A percentile compares a stretch with the other conserved stretches of the same genome.
These are phyloP conservation scores for Fusarium bulbicola DNA, from an alignment of 2,329 filamentous ascomycete genomes.

Conservation along the genomic window DNA sequence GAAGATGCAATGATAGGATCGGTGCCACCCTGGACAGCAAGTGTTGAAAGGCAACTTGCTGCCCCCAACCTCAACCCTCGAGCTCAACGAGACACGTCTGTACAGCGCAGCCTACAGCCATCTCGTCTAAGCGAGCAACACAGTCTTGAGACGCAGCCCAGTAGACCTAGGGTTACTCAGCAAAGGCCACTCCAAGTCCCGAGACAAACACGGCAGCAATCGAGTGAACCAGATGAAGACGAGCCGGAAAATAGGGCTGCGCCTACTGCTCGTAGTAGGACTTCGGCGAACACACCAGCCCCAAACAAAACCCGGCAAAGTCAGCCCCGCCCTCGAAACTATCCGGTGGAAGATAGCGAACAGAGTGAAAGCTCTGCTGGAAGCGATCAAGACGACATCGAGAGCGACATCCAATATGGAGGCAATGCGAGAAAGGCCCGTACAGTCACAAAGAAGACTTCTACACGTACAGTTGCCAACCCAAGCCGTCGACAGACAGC, in stretches of 20 bases:
- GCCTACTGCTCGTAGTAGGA: neutral
- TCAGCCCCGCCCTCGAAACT: neutral
- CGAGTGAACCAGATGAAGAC: neutral
- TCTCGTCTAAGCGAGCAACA: neutral
- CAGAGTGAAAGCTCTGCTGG: neutral
- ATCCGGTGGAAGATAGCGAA: neutral
- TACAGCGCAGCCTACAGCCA: neutral
- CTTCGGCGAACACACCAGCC: slow-evolving; percentile 37
- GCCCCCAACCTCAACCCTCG: neutral
- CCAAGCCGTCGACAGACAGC: neutral
- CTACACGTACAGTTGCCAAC: neutral
- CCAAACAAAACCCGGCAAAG: slow-evolving; percentile 16
- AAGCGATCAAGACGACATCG: neutral
- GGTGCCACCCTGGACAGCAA: slow-evolving; percentile 31
- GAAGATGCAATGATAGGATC: slow-evolving; percentile 50
- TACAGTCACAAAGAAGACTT: neutral
- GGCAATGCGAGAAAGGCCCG: neutral
- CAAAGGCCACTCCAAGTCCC: neutral
- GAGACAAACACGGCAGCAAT: neutral
- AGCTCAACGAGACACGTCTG: neutral
- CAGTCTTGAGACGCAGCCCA: neutral
- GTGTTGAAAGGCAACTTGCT: neutral
- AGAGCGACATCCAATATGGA: neutral
- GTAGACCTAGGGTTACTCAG: neutral
- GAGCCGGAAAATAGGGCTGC: neutral